Evolutionary conservation across 495 filamentous ascomycete genomes (phyloP).

Genomic region (Penicillium psychrofluorescens): DNA sequence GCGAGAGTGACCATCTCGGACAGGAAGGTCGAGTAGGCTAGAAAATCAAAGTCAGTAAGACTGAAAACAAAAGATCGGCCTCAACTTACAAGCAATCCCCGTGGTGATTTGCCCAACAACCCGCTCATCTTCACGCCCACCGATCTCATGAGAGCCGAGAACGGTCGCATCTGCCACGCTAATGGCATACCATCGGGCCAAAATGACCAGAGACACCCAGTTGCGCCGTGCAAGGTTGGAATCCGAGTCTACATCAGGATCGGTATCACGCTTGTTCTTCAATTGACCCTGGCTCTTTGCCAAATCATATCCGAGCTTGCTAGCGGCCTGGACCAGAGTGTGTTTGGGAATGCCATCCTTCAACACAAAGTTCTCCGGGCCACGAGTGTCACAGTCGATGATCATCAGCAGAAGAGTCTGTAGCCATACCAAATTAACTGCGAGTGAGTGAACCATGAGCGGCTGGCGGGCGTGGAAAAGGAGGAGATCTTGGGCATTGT

Average conservation of each 20-base stretch:
- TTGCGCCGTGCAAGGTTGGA: conserved; percentile 61
- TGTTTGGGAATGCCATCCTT: conserved; percentile 39
- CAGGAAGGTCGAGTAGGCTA: conserved; percentile 42
- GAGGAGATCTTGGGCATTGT: conserved; percentile 37
- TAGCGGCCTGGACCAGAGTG: conserved; percentile 32
- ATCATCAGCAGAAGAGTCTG: conserved; percentile 39
- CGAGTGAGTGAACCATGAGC: conserved; percentile 27
- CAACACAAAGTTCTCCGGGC: conserved; percentile 36
- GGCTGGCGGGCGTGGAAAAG: conserved; percentile 49
- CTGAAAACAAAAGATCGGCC: conserved; percentile 18
- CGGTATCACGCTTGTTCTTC: conserved; percentile 24
- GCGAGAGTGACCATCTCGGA: conserved; percentile 32
- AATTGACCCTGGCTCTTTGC: conserved; percentile 35
- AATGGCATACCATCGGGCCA: conserved; percentile 71
- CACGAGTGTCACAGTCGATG: conserved; percentile 37
- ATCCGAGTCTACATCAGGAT: conserved; percentile 58
- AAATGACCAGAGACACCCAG: conserved; percentile 67
- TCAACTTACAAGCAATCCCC: conserved; percentile 60
- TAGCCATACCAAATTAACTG: conserved; percentile 35
- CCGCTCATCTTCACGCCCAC: conserved; percentile 53
- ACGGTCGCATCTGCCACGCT: conserved; percentile 59
- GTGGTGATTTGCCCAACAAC: conserved; percentile 59
- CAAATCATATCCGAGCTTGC: conserved; percentile 34
- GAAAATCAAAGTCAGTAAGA: conserved; percentile 31
- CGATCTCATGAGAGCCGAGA: conserved; percentile 40